Conservation (phyloP, 345 rosid genomes). For the Acer saccharum region DNA sequence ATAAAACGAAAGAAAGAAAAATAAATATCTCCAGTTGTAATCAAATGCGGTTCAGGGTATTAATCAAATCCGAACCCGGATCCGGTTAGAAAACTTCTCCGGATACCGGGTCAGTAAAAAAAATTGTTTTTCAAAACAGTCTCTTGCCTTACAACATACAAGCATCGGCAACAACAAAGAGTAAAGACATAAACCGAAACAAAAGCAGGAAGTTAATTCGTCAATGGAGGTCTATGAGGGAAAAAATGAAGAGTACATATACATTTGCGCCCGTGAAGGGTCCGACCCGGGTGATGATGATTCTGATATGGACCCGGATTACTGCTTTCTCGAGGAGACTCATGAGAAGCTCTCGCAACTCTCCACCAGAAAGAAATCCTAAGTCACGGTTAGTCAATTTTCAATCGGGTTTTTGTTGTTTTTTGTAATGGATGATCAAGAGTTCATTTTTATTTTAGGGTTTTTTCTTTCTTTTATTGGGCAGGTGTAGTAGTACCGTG, state of each 20-base stretch:
- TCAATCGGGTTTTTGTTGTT: neutral
- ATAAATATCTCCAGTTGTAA: too few relatives aligned
- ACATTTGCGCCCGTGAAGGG: too few relatives aligned
- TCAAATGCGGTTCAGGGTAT: too few relatives aligned
- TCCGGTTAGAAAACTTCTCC: too few relatives aligned
- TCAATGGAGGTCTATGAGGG: neutral
- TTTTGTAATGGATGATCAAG: neutral
- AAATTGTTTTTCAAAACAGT: too few relatives aligned
- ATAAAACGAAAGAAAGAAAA: too few relatives aligned
- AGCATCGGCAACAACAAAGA: too few relatives aligned
- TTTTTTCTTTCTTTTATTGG: neutral
- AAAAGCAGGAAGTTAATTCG: too few relatives aligned
- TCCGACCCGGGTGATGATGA: conserved; percentile 11
- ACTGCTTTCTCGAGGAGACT: conserved; percentile 28
- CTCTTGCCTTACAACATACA: too few relatives aligned
- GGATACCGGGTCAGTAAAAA: too few relatives aligned
- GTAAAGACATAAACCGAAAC: too few relatives aligned
- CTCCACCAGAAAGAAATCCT: conserved; percentile 34
- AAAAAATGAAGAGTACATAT: neutral
- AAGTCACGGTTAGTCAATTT: conserved; percentile 28
- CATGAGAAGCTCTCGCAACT: conserved; percentile 30
- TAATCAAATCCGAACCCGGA: too few relatives aligned
- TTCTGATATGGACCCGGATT: conserved; percentile 22
- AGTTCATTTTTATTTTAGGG: neutral
- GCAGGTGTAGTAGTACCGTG: conserved; percentile 18